Percentiles rank a stretch among this genome's conserved stretches.
phyloP scores from a whole-genome alignment of 352 stramenopile species.

The Phytophthora multivora region DNA sequence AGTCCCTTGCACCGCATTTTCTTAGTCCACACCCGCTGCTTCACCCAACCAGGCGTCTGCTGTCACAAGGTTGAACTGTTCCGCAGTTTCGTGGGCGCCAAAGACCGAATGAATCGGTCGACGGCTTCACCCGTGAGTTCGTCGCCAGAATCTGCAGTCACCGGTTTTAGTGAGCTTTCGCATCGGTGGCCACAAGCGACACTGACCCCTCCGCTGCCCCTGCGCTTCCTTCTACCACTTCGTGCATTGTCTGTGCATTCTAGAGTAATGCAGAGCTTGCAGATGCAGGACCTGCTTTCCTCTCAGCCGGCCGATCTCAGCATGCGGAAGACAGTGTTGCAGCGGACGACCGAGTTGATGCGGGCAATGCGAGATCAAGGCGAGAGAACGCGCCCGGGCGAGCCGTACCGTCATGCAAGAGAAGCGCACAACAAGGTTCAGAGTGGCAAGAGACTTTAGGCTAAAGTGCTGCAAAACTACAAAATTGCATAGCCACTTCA shows the following conservation, averaged over 20 bases:
- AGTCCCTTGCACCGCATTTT: no score
- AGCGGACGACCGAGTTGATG: background rate
- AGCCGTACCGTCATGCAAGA: background rate
- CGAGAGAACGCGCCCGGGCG: background rate
- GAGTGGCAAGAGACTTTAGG: background rate
- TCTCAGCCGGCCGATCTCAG: background rate
- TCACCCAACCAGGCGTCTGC: background rate
- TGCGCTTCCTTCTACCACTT: background rate
- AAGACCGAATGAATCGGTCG: background rate
- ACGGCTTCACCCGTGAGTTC: background rate
- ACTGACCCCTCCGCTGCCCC: background rate
- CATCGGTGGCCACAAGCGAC: background rate
- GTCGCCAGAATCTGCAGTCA: background rate
- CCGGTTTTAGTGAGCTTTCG: background rate
- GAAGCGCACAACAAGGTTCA: background rate
- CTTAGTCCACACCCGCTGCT: background rate
- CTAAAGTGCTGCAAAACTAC: background rate
- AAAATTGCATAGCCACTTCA: background rate
- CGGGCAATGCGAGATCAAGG: background rate
- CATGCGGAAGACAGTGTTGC: background rate
- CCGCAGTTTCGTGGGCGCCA: background rate
- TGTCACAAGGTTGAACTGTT: background rate
- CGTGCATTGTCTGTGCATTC: background rate
- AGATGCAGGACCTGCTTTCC: background rate
- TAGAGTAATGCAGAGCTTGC: background rate